Base-by-base conservation (phyloP, 1,284 basidiomycete species). In the Ceraceosorus guamensis region DNA sequence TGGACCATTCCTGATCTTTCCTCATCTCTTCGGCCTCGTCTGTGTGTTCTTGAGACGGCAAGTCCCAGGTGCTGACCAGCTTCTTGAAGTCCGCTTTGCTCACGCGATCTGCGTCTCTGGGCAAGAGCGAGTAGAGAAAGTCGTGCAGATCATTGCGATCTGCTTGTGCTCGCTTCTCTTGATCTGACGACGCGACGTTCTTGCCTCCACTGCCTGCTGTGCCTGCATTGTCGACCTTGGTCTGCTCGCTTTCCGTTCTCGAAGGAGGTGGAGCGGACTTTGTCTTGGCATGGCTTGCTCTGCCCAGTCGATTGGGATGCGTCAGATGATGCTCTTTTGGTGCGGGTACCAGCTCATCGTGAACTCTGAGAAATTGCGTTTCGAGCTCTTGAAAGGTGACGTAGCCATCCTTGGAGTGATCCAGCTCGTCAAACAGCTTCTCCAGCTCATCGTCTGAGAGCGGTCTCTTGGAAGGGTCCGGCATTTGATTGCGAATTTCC, bases 361-460 rank as follows among this genome's bases (percentile, higher is more conserved):
- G 43, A 10, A 47, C 56, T 6, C 32, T 16, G 4, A 45, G 43
- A 10, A 57, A 46, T 46, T 48, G 24, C 32, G 46, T 41, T 32
- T 57, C 56, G 11, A 57, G 47, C 37, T 57, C 52, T 10, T 44
- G 39, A 33, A 51, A 53, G 31, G 45, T 57, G 50, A 57, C 33
- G 48, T 41, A 16, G 13, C 52, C 43, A 41, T 54, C 55, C 16
- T 34, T 46, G 41, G 46, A 37, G 16, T 37, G 31, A 31, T 54
- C 55, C 16, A 57, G 30, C 16, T 51, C 46, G 50, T 45, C 34
- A 33, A 56, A 51, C 35, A 56, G 52, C 44, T 13, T 30, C 16
- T 52, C 30, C 35, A 56, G 51, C 35, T 56, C 55, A 8, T 52
- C 53, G 13, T 55, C 53, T 6, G 48, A 39, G 18, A 55, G 49